Conservation (phyloP, 371 early-diverging fungal genomes). For the Phascolomyces articulosus region DNA sequence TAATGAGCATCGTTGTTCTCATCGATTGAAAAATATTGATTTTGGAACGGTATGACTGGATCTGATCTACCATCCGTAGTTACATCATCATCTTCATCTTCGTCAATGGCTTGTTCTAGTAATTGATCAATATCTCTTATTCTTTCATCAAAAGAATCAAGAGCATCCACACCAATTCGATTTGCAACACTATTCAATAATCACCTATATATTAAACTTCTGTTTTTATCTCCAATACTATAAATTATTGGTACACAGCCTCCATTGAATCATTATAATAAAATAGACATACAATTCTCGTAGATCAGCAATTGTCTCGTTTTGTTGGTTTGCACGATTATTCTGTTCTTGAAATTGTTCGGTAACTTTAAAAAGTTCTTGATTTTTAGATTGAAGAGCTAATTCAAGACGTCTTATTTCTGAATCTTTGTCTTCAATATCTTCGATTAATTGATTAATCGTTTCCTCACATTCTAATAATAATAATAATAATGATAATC, state of each 20-base stretch:
- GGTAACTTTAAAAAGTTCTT: not conserved
- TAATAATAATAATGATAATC: no score
- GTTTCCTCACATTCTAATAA: no score
- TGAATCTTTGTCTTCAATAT: no score
- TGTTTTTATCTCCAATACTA: no score
- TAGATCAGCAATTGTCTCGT: not conserved
- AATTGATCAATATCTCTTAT: not conserved
- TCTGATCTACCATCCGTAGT: not conserved
- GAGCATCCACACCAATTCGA: not conserved
- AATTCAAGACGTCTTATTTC: no score
- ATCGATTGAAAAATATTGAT: not conserved
- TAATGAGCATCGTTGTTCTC: no score
- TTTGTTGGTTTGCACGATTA: not conserved
- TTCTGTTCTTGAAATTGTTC: not conserved
- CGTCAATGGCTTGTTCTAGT: not conserved
- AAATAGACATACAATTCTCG: constrained; percentile 4
- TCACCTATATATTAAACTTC: no score
- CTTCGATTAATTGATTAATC: no score
- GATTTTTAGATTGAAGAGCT: no score
- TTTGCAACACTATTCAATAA: not conserved
- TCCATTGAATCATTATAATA: no score
- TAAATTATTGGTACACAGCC: no score
- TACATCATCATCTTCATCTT: not conserved
- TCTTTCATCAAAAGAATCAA: not conserved
- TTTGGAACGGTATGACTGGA: not conserved